phyloP scores from a whole-genome alignment of 371 early-diverging fungal genomes.

The Mortierella sp. region DNA sequence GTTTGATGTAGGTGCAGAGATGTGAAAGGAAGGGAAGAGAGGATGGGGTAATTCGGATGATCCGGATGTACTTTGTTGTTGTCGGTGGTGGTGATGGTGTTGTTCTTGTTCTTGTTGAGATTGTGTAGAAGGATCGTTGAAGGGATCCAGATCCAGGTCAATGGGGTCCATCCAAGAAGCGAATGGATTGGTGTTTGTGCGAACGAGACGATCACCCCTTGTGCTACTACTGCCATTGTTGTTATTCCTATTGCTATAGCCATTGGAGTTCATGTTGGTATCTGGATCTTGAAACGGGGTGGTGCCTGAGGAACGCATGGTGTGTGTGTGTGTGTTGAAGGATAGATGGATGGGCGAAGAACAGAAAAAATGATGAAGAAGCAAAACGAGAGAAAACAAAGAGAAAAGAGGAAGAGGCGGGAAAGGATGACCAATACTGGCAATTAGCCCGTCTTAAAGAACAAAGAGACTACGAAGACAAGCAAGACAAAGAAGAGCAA shows the following conservation, averaged over 20 bases:
- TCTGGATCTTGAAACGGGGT: conserved; percentile 1
- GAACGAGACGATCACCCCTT: neutral
- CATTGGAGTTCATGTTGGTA: neutral
- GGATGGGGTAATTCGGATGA: neutral
- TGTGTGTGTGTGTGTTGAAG: neutral
- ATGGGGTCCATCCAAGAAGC: conserved; percentile 25
- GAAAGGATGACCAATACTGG: neutral
- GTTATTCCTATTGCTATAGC: neutral
- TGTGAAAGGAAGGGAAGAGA: conserved; percentile 12
- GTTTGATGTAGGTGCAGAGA: neutral
- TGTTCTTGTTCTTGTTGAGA: neutral
- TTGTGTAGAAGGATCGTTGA: neutral
- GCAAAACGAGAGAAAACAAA: conserved; percentile 21
- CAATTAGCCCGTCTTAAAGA: neutral
- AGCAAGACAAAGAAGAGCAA: neutral
- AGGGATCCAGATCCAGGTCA: conserved; percentile 7
- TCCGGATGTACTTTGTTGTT: neutral
- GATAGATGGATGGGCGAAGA: neutral
- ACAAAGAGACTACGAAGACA: neutral
- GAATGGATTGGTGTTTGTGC: conserved; percentile 22
- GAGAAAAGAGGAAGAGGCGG: neutral
- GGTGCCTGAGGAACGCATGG: conserved; percentile 12
- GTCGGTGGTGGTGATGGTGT: neutral
- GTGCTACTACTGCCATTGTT: neutral
- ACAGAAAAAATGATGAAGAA: conserved; percentile 15